Conservation (phyloP, 192 early-diverging fungal genomes). For the Rhizophagus prolifer region DNA sequence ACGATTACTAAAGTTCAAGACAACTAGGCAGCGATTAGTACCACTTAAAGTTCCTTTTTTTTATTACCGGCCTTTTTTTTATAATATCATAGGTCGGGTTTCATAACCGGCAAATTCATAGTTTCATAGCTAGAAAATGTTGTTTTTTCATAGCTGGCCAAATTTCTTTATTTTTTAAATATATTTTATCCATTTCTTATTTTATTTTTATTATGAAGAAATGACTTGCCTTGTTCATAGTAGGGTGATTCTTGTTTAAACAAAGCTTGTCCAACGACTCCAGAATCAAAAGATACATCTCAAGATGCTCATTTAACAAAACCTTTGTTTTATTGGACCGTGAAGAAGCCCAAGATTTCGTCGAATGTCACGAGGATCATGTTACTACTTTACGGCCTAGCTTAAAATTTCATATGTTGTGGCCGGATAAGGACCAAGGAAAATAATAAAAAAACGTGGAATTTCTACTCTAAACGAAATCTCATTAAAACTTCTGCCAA, state of each 20-base stretch:
- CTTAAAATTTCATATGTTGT: slow-evolving; percentile 85
- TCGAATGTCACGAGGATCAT: slow-evolving; percentile 85
- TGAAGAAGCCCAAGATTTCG: slow-evolving; percentile 73
- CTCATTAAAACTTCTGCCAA: slow-evolving; percentile 62
- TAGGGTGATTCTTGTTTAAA: background rate
- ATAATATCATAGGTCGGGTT: no score
- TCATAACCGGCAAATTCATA: no score
- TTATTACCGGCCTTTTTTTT: no score
- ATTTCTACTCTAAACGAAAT: slow-evolving; percentile 81
- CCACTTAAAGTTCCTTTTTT: background rate
- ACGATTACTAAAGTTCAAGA: no score
- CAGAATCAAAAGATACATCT: slow-evolving; percentile 69
- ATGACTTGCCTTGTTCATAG: background rate
- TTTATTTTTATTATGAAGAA: no score
- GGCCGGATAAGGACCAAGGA: slow-evolving; percentile 82
- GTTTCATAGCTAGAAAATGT: no score
- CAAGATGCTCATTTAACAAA: slow-evolving; percentile 64
- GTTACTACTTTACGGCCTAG: slow-evolving; percentile 74
- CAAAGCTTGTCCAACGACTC: no score
- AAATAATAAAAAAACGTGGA: slow-evolving; percentile 73
- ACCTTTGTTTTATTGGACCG: slow-evolving; percentile 89
- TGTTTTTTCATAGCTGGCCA: no score
- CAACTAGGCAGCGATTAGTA: no score
- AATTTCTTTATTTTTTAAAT: no score
- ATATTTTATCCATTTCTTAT: no score